phyloP scores from a whole-genome alignment of 2,329 filamentous ascomycete genomes.

The Aspergillus alliaceus region DNA sequence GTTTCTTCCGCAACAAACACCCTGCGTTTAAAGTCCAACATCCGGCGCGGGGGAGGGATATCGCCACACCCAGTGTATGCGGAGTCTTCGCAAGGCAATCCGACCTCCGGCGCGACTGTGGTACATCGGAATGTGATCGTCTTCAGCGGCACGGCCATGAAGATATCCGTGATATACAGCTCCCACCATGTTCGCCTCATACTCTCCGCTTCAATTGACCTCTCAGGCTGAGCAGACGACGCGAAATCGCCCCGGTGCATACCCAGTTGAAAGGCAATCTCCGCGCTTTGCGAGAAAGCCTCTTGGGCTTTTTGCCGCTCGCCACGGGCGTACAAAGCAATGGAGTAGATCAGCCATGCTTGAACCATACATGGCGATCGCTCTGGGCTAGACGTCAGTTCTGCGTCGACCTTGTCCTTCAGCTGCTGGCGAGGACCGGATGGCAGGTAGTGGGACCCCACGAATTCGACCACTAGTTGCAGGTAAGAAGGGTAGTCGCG shows the following conservation, averaged over 20 bases:
- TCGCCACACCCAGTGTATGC: slow-evolving; percentile 51
- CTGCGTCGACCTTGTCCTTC: slow-evolving; percentile 27
- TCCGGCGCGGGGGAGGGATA: slow-evolving; percentile 59
- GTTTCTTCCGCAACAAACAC: slow-evolving; percentile 66
- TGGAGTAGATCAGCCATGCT: slow-evolving; percentile 37
- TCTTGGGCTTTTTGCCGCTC: slow-evolving; percentile 33
- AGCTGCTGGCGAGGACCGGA: slow-evolving; percentile 23
- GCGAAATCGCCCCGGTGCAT: slow-evolving; percentile 68
- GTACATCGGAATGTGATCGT: slow-evolving; percentile 60
- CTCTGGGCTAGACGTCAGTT: slow-evolving; percentile 22
- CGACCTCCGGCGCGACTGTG: slow-evolving; percentile 67
- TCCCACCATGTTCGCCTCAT: slow-evolving; percentile 90
- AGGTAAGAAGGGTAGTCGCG: slow-evolving; percentile 47
- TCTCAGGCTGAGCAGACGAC: slow-evolving; percentile 39
- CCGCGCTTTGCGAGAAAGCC: slow-evolving; percentile 62
- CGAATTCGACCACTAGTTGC: slow-evolving; percentile 51
- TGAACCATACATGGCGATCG: slow-evolving; percentile 37
- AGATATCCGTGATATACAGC: slow-evolving; percentile 72
- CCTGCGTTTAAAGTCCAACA: slow-evolving; percentile 58
- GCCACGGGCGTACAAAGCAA: slow-evolving; percentile 35
- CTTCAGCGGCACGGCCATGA: slow-evolving; percentile 67
- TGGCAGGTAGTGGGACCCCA: slow-evolving; percentile 53
- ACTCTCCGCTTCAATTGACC: slow-evolving; percentile 71
- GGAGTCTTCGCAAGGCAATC: slow-evolving; percentile 75
- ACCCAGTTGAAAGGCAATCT: slow-evolving; percentile 70